phyloP scores from a whole-genome alignment of 306 rosid genomes.

The Calophaca sinica region DNA sequence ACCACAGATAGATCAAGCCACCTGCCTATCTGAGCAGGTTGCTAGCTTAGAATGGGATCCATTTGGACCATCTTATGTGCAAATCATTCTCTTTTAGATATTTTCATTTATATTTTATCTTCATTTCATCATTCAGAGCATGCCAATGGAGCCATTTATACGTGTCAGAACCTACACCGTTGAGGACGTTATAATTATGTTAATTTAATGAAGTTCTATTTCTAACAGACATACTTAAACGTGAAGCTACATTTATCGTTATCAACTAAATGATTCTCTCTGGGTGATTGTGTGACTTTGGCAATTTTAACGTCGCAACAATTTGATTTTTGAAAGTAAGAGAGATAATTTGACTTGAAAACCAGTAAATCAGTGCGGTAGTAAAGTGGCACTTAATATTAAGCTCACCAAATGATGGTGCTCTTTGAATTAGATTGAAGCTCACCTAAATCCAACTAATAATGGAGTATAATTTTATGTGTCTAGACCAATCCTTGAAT shows the following conservation, averaged over 20 bases:
- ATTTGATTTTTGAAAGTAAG: slow-evolving; percentile 16
- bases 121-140: not conserved
- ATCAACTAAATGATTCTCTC: slow-evolving; percentile 22
- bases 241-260: slow-evolving; percentile 41
- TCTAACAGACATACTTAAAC: not conserved
- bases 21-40: too few relatives aligned
- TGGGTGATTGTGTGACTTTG: slow-evolving; percentile 10
- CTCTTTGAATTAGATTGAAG: not conserved
- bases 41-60: too few relatives aligned
- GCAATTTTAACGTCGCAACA: not conserved
- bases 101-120: not conserved
- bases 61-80: not conserved
- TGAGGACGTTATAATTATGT: not conserved
- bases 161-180: slow-evolving; percentile 7
- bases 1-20: too few relatives aligned
- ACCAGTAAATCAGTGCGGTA: too few relatives aligned
- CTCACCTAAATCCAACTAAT: too few relatives aligned
- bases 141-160: not conserved
- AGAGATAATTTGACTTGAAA: not conserved
- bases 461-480: too few relatives aligned
- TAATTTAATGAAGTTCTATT: slow-evolving; percentile 7
- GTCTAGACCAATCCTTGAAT: slow-evolving; percentile 25
- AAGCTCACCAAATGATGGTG: slow-evolving; percentile 34
- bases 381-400: not conserved
- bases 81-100: not conserved